Conservation (phyloP, 169 alveolate genomes). For the Plasmodium gonderi region DNA sequence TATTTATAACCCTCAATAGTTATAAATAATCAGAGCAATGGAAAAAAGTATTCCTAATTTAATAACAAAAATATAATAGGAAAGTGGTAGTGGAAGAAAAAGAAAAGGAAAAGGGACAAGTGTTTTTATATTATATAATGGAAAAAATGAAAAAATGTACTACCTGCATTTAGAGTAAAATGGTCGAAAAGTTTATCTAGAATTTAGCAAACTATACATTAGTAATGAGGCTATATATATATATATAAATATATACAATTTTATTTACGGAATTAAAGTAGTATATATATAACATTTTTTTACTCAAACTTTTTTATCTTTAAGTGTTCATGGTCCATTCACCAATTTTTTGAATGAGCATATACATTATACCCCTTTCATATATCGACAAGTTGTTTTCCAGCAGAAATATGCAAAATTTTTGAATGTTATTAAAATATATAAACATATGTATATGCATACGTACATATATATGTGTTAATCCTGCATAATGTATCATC, state of each 20-base stretch:
- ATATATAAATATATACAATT: neutral
- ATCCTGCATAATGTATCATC: too few relatives aligned
- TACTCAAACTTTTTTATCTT: neutral
- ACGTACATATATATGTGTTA: neutral
- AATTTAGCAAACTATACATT: neutral
- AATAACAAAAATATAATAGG: neutral
- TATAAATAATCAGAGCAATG: neutral
- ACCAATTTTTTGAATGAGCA: neutral
- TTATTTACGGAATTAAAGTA: neutral
- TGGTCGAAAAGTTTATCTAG: neutral
- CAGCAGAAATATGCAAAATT: slow-evolving; percentile 16
- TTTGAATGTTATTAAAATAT: neutral
- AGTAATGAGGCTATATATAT: neutral
- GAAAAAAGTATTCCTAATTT: neutral
- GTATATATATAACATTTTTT: neutral
- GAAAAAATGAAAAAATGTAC: neutral
- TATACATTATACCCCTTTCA: too few relatives aligned
- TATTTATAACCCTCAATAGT: too few relatives aligned
- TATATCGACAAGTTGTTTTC: neutral
- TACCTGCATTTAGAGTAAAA: neutral
- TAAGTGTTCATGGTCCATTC: neutral
- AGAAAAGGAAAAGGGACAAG: neutral
- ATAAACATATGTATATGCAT: neutral
- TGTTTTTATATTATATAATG: neutral
- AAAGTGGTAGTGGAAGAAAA: neutral